phyloP scores from a whole-genome alignment of 1,139 yeast species.

The Yamadazyma siamensis region DNA sequence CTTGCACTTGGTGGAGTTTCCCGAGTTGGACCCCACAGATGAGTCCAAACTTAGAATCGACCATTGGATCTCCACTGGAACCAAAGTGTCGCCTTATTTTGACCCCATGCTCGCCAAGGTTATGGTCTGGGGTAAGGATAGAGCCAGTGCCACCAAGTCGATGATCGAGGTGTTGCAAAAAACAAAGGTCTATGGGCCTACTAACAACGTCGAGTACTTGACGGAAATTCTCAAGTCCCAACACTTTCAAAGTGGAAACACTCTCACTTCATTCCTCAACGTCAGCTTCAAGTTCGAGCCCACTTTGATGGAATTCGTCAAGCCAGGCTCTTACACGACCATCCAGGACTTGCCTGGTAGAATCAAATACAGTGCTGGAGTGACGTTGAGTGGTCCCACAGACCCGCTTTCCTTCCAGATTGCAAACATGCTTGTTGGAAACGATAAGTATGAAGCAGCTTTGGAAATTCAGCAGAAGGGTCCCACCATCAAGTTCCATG shows the following conservation, averaged over 20 bases:
- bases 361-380: constrained; percentile 22
- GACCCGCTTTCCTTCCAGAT: constrained; percentile 27
- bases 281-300: constrained; percentile 20
- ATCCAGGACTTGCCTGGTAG: constrained; percentile 34
- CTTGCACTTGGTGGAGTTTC: constrained; percentile 24
- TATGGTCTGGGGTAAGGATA: constrained; percentile 30
- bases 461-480: constrained; percentile 29
- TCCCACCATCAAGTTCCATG: constrained; percentile 27
- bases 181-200: constrained; percentile 26
- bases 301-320: constrained; percentile 24
- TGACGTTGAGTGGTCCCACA: constrained; percentile 31
- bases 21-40: constrained; percentile 4
- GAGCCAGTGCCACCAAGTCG: constrained; percentile 19
- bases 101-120: constrained; percentile 35
- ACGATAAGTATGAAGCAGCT: constrained; percentile 20
- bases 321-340: constrained; percentile 31
- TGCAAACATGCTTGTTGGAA: constrained; percentile 32
- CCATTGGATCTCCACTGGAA: constrained; percentile 34
- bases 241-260: constrained; percentile 19
- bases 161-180: constrained; percentile 21
- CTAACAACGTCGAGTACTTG: constrained; percentile 29
- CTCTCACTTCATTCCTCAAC: constrained; percentile 25
- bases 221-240: constrained; percentile 18
- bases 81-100: constrained; percentile 33
- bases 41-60: constrained; percentile 24